Percentiles rank a stretch among this genome's conserved stretches.
phyloP scores from a whole-genome alignment of 2,329 filamentous ascomycete species.

The Arthrobotrys conoides region DNA sequence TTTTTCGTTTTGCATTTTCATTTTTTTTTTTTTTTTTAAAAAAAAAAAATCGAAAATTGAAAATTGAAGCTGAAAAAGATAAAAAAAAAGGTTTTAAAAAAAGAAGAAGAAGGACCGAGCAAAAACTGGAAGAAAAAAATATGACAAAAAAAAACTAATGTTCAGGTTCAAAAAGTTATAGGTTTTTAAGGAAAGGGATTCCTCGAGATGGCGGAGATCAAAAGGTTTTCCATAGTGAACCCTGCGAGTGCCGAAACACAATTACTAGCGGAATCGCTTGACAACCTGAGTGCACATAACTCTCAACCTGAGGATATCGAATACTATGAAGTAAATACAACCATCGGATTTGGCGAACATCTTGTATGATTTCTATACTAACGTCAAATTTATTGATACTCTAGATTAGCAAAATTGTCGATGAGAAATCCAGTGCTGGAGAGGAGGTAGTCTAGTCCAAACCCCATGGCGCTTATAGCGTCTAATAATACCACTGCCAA shows the following conservation, averaged over 20 bases:
- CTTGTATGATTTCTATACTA: background rate
- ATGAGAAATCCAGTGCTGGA: conserved; percentile 16
- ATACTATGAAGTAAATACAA: conserved; percentile 16
- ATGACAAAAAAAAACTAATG: background rate
- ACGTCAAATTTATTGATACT: background rate
- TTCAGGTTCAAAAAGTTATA: background rate
- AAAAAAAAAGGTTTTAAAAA: no score
- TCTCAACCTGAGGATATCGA: background rate
- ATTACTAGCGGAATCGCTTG: background rate
- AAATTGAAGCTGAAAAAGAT: background rate
- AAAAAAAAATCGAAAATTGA: no score
- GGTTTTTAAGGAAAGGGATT: background rate
- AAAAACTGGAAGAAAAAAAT: no score
- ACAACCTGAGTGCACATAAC: no score
- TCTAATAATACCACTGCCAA: conserved; percentile 12
- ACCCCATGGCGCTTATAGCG: conserved; percentile 7
- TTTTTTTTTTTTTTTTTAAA: no score
- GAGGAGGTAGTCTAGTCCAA: conserved; percentile 18
- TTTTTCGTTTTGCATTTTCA: no score
- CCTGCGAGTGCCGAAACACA: background rate
- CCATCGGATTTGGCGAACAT: background rate
- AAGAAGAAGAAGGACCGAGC: no score
- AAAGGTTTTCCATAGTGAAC: background rate
- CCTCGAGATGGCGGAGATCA: background rate
- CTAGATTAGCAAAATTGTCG: conserved; percentile 49